These are phyloP conservation scores for Henckelia pumila DNA, from an alignment of 257 asterid genomes.

Conservation along the genomic window DNA sequence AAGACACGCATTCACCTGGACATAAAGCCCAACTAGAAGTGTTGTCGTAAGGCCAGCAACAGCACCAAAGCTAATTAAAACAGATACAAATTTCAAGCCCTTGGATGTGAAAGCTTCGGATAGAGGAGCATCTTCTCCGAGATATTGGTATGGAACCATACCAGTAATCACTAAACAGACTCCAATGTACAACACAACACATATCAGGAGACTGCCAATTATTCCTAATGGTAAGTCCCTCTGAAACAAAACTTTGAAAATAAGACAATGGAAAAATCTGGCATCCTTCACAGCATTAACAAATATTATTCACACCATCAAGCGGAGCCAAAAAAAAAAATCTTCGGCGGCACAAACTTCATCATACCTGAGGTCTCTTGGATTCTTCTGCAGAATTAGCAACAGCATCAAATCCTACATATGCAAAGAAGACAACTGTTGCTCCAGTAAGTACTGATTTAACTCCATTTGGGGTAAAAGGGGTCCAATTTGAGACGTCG, in stretches of 20 bases:
- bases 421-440: slow-evolving; percentile 93
- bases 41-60: slow-evolving; percentile 95
- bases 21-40: slow-evolving; percentile 95
- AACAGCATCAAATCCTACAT: slow-evolving; percentile 96
- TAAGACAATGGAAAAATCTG: slow-evolving; percentile 12
- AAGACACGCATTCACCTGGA: slow-evolving; percentile 56
- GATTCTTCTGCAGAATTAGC: slow-evolving; percentile 99
- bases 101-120: slow-evolving; percentile 80
- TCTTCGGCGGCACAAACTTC: slow-evolving; percentile 12
- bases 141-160: slow-evolving; percentile 80
- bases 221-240: slow-evolving; percentile 92
- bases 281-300: slow-evolving; percentile 4
- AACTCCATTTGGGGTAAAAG: slow-evolving; percentile 82
- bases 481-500: slow-evolving; percentile 86
- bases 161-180: slow-evolving; percentile 96
- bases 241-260: slow-evolving; percentile 44
- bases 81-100: slow-evolving; percentile 77
- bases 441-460: slow-evolving; percentile 82
- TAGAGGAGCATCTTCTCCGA: slow-evolving; percentile 93
- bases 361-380: slow-evolving; percentile 81
- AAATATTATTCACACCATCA: slow-evolving; percentile 11
- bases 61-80: slow-evolving; percentile 89
- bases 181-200: slow-evolving; percentile 66
- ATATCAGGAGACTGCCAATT: slow-evolving; percentile 81
- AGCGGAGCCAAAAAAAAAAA: slow-evolving; percentile 13